Evolutionary conservation across 2,329 filamentous ascomycete species (phyloP).

Genomic region (Fusarium transvaalense): DNA sequence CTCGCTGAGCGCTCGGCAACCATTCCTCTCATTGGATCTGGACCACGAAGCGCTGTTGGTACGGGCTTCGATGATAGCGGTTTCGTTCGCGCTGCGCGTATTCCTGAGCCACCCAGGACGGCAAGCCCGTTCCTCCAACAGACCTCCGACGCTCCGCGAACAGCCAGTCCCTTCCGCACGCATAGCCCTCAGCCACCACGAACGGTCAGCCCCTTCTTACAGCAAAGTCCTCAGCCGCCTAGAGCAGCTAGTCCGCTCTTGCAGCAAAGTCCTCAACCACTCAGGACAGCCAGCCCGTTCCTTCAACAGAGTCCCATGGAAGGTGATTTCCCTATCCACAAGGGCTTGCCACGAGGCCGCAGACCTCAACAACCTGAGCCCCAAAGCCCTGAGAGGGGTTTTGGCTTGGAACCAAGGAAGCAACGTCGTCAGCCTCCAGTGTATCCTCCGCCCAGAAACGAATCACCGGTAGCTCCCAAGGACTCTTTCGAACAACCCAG

Average conservation of each 20-base stretch:
- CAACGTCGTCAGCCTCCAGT: slow-evolving; percentile 42
- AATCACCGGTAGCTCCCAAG: slow-evolving; percentile 12
- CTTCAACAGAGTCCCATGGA: slow-evolving; percentile 45
- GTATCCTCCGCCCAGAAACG: slow-evolving; percentile 40
- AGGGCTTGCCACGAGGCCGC: slow-evolving; percentile 55
- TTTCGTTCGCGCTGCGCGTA: slow-evolving; percentile 33
- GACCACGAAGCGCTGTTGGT: slow-evolving; percentile 42
- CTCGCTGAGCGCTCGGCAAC: slow-evolving; percentile 36
- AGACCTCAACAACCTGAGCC: slow-evolving; percentile 34
- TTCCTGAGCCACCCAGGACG: slow-evolving; percentile 37
- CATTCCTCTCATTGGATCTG: slow-evolving; percentile 14
- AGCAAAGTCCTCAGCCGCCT: background rate
- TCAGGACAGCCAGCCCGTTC: slow-evolving; percentile 47
- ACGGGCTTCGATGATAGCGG: slow-evolving; percentile 41
- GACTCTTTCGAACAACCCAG: slow-evolving; percentile 21
- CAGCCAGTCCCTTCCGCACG: background rate
- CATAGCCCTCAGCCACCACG: background rate
- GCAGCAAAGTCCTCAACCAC: slow-evolving; percentile 27
- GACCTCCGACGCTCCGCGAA: background rate
- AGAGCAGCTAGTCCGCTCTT: background rate
- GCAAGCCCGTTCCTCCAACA: slow-evolving; percentile 46
- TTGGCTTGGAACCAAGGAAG: slow-evolving; percentile 41
- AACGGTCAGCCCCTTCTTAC: background rate
- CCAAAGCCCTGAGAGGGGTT: slow-evolving; percentile 1
- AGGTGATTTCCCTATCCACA: slow-evolving; percentile 53